Conservation (phyloP, 768 basidiomycete genomes). For the Lenzites betulinus region DNA sequence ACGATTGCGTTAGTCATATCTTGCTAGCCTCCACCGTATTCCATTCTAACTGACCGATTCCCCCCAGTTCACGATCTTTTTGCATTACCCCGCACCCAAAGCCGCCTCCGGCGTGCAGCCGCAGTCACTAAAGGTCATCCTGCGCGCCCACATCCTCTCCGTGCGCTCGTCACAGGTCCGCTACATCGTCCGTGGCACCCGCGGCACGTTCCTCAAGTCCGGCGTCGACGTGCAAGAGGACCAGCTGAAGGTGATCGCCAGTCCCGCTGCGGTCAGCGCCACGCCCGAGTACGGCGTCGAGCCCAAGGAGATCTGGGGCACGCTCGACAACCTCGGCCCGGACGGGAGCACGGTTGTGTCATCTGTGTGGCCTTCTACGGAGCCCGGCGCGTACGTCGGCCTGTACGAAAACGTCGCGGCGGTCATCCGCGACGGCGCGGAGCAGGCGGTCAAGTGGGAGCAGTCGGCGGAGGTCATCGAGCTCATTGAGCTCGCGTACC, state of each 20-base stretch:
- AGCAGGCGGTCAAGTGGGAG: conserved; percentile 68
- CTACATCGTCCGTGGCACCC: conserved; percentile 70
- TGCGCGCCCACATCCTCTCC: conserved; percentile 71
- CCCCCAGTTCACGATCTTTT: conserved; percentile 22
- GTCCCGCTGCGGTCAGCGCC: conserved; percentile 44
- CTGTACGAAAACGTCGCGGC: conserved; percentile 69
- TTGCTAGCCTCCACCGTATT: too few relatives aligned
- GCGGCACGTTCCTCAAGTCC: conserved; percentile 72
- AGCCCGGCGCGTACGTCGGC: conserved; percentile 58
- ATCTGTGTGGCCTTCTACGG: conserved; percentile 57
- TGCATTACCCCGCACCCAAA: conserved; percentile 24
- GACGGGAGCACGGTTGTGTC: conserved; percentile 42
- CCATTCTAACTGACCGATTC: conserved; percentile 18
- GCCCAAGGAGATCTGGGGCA: conserved; percentile 63
- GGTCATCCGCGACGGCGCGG: conserved; percentile 56
- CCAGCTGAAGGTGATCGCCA: conserved; percentile 60
- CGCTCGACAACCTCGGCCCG: conserved; percentile 53
- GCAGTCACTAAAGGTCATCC: conserved; percentile 64
- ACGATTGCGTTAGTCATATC: conserved; percentile 64
- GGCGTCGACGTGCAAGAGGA: conserved; percentile 82
- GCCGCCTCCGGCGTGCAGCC: conserved; percentile 25
- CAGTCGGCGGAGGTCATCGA: conserved; percentile 72
- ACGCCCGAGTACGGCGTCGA: conserved; percentile 56
- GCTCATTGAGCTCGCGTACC: conserved; percentile 73
- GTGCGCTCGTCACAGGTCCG: conserved; percentile 66